Conservation (phyloP, 306 rosid species). For the Purshia tridentata region DNA sequence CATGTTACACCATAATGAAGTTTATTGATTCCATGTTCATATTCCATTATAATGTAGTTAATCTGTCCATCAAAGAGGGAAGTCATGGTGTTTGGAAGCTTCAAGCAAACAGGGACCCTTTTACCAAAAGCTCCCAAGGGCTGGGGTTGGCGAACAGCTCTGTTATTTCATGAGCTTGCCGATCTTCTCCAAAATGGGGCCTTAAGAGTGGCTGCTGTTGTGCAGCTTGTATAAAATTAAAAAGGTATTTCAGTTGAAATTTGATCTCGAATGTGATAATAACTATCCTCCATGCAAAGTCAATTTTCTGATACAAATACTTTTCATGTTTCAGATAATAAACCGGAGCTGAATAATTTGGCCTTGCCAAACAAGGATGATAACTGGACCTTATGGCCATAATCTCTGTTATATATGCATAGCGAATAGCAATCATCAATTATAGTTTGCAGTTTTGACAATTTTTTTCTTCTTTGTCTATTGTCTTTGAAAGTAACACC, state of each 20-base stretch:
- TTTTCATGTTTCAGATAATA: slow-evolving; percentile 21
- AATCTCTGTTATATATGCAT: not conserved
- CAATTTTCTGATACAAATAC: not conserved
- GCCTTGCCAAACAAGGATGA: not conserved
- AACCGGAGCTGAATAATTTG: slow-evolving; percentile 4
- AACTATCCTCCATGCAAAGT: slow-evolving; percentile 21
- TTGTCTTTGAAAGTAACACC: not conserved
- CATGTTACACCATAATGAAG: not conserved
- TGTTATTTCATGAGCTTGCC: slow-evolving; percentile 77
- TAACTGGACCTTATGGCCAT: not conserved
- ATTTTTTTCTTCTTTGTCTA: not conserved
- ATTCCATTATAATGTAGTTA: slow-evolving; percentile 46
- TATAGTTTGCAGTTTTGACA: too few species aligned
- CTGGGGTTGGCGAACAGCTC: slow-evolving; percentile 99
- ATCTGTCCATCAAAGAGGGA: slow-evolving; percentile 94
- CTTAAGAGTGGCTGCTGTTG: slow-evolving; percentile 80
- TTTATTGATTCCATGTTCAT: slow-evolving; percentile 19
- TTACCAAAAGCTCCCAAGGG: slow-evolving; percentile 97
- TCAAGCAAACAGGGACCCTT: slow-evolving; percentile 92
- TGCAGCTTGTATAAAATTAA: slow-evolving; percentile 72
- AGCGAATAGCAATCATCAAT: not conserved
- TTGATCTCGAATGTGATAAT: not conserved
- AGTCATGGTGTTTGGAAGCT: slow-evolving; percentile 85
- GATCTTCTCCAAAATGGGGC: slow-evolving; percentile 94
- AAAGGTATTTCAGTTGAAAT: slow-evolving; percentile 16